Percentiles rank a stretch among this genome's conserved stretches.
These are phyloP conservation scores for Ganoderma lucidum DNA, from an alignment of 1,284 basidiomycete species.

Conservation along the genomic window DNA sequence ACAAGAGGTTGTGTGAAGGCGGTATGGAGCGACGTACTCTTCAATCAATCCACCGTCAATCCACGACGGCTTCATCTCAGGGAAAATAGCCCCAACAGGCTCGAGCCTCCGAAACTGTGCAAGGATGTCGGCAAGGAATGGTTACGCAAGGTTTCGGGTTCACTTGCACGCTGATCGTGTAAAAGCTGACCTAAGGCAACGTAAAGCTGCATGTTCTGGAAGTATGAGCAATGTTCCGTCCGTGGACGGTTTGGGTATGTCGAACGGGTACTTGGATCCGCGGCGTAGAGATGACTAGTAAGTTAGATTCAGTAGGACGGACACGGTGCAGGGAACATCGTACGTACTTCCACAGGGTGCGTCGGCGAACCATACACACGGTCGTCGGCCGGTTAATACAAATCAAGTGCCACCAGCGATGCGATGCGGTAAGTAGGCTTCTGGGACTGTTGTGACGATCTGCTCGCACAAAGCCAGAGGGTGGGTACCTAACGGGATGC, in stretches of 20 bases:
- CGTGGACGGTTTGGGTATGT: background rate
- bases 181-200: conserved; percentile 2
- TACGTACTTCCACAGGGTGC: background rate
- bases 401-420: background rate
- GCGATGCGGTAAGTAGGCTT: background rate
- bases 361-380: background rate
- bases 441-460: background rate
- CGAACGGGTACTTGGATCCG: background rate
- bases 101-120: background rate
- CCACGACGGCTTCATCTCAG: background rate
- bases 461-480: background rate
- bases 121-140: background rate
- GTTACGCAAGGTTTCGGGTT: background rate
- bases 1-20: background rate
- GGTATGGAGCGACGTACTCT: background rate
- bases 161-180: background rate
- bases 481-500: background rate
- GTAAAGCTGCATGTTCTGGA: background rate
- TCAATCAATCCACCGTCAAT: background rate
- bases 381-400: background rate
- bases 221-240: background rate
- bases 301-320: background rate
- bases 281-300: background rate
- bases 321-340: background rate
- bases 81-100: background rate